Percentiles rank a stretch among this genome's conserved stretches.
Evolutionary conservation across 1,139 yeast genomes (phyloP).

Genomic region (Zhuliangozyma blackwelliae): DNA sequence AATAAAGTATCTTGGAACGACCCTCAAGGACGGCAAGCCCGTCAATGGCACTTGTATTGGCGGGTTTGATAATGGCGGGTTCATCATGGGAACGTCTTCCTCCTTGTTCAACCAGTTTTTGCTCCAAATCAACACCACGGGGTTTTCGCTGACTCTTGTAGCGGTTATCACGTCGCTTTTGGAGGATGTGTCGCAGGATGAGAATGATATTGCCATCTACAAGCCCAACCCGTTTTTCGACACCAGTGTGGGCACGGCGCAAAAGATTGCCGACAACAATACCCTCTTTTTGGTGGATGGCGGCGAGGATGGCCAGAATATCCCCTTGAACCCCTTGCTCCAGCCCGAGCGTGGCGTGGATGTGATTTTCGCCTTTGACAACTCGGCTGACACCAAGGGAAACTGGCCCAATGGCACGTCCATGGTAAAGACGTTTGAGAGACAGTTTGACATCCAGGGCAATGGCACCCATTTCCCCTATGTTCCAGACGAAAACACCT

Average conservation of each 20-base stretch:
- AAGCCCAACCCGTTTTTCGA: slow-evolving; percentile 48
- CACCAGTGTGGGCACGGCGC: slow-evolving; percentile 26
- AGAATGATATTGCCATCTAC: slow-evolving; percentile 38
- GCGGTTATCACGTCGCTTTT: slow-evolving; percentile 30
- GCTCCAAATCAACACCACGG: slow-evolving; percentile 37
- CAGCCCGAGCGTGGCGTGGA: slow-evolving; percentile 18
- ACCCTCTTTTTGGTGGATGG: slow-evolving; percentile 27
- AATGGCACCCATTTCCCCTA: slow-evolving; percentile 28
- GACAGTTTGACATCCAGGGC: slow-evolving; percentile 31
- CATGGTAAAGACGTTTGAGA: slow-evolving; percentile 26
- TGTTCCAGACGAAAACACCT: slow-evolving; percentile 32
- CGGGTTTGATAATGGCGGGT: slow-evolving; percentile 79
- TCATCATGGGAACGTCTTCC: slow-evolving; percentile 73
- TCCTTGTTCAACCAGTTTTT: slow-evolving; percentile 56
- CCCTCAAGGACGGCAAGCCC: slow-evolving; percentile 28
- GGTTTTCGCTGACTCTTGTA: slow-evolving; percentile 9
- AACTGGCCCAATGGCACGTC: slow-evolving; percentile 36
- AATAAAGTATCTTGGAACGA: slow-evolving; percentile 46
- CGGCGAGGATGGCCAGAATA: slow-evolving; percentile 29
- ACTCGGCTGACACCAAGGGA: slow-evolving; percentile 22
- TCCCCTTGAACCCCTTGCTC: slow-evolving; percentile 26
- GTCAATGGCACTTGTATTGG: slow-evolving; percentile 41
- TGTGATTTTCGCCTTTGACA: slow-evolving; percentile 27
- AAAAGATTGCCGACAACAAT: slow-evolving; percentile 13
- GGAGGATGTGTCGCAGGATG: slow-evolving; percentile 39